Evolutionary conservation across 192 early-diverging fungal genomes (phyloP), one percentile per base, ranked within the genome.

Genomic region (Gonapodya prolifera): DNA sequence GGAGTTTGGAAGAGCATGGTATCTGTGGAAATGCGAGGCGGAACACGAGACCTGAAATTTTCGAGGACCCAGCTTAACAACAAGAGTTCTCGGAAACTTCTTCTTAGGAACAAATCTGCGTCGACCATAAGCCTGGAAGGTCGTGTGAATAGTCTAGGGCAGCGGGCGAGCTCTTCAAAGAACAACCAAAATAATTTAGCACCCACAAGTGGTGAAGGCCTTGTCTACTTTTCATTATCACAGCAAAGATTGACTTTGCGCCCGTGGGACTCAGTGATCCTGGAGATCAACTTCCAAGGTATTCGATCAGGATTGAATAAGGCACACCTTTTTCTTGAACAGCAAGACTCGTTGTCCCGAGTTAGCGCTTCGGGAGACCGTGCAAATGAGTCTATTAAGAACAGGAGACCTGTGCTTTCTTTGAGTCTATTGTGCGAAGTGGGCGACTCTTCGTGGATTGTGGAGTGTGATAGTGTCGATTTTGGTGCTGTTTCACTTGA

Each of bases 271-370:
- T 81, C 78, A 30, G 80, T 78, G 30, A 80, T 80, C 0, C n/a
- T 89, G 1, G 86, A 89, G 29, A 69, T 89, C 29, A 76, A 69
- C 0, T 87, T 87, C 76, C 84, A 85, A 77, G 80, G 86, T 1
- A 84, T 80, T 33, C 81, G 79, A 34, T 79, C 79, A 34, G 87
- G 87, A 35, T 80, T 79, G 18, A 87, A 83, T 75, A 70, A 75
- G 17, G 77, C 77, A 0, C 80, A 81, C 75, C 77, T 89, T 1
- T 69, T 81, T 13, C 83, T 86, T 81, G 81, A 83, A 16, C 85
- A 87, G 45, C 34, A 81, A 13, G 84, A 87, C 79, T 82, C 86
- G 16, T 78, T 86, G n/a, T 77, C 75, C 36, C 84, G 83, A 69
- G 77, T 87, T 74, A 70, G 29, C 29, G 34, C 35, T 2, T 16